These are phyloP conservation scores for Fusarium goolgardi DNA, from an alignment of 2,329 filamentous ascomycete genomes.

Conservation along the genomic window DNA sequence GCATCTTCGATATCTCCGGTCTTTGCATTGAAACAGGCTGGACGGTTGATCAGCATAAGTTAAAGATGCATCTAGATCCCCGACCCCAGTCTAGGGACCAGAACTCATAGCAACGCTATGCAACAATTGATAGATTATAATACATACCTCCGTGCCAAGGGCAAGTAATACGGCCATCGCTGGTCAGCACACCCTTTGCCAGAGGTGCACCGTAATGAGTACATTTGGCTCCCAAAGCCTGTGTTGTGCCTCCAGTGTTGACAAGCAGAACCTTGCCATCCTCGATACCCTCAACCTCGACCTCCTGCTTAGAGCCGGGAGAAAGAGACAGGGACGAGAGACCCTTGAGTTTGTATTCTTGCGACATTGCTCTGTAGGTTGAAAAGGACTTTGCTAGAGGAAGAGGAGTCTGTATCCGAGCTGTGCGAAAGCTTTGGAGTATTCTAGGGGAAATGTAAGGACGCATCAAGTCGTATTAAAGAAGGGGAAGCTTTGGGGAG, in stretches of 20 bases:
- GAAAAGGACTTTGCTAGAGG: slow-evolving; percentile 39
- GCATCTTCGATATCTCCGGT: slow-evolving; percentile 97
- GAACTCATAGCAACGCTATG: not conserved
- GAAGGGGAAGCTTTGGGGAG: slow-evolving; percentile 1
- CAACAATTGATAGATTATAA: not conserved
- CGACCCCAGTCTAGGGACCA: not conserved
- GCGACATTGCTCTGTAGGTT: slow-evolving; percentile 58
- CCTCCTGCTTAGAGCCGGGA: slow-evolving; percentile 86
- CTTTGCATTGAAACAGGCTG: slow-evolving; percentile 90
- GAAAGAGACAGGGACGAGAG: slow-evolving; percentile 79
- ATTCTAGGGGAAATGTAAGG: slow-evolving; percentile 13
- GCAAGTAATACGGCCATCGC: slow-evolving; percentile 86
- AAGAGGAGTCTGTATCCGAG: slow-evolving; percentile 25
- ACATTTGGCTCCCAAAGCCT: slow-evolving; percentile 86
- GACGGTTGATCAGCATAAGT: slow-evolving; percentile 10
- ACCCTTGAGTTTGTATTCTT: slow-evolving; percentile 79
- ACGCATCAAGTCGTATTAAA: slow-evolving; percentile 37
- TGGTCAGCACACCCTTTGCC: slow-evolving; percentile 84
- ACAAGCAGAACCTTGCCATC: slow-evolving; percentile 87
- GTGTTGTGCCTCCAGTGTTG: slow-evolving; percentile 79
- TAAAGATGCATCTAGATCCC: not conserved
- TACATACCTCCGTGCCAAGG: slow-evolving; percentile 92
- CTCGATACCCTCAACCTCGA: slow-evolving; percentile 89
- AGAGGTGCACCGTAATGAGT: slow-evolving; percentile 94
- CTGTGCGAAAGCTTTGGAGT: slow-evolving; percentile 28